Evolutionary conservation across 1,284 basidiomycete genomes (phyloP).

Genomic region (Fomes fomentarius): DNA sequence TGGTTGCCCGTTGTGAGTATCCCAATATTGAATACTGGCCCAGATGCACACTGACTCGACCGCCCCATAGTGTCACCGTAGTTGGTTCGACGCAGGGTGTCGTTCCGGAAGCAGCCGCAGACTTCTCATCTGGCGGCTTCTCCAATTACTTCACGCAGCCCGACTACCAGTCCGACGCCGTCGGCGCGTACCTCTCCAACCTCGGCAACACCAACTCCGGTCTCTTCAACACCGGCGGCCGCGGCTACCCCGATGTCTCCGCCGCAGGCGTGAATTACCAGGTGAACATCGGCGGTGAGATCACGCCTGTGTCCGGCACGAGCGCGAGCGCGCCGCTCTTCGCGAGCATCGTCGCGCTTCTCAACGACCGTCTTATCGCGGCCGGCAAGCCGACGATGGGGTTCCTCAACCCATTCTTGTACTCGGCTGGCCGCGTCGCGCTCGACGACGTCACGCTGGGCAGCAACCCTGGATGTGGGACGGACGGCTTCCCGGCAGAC

Average conservation of each 20-base stretch:
- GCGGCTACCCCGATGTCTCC: conserved; percentile 32
- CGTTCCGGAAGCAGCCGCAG: conserved; percentile 33
- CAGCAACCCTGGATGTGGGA: conserved; percentile 38
- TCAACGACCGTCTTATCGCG: conserved; percentile 62
- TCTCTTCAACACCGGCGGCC: conserved; percentile 28
- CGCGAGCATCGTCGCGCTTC: conserved; percentile 57
- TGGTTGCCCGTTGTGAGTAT: conserved; percentile 38
- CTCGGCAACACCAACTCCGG: conserved; percentile 44
- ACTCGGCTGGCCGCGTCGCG: conserved; percentile 46
- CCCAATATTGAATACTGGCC: not conserved
- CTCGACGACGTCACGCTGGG: conserved; percentile 65
- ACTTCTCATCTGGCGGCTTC: conserved; percentile 61
- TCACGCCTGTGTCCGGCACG: conserved; percentile 55
- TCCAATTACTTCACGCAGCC: conserved; percentile 47
- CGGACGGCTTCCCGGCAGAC: conserved; percentile 50
- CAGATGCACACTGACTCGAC: no score
- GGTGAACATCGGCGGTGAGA: conserved; percentile 53
- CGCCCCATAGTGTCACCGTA: conserved; percentile 45
- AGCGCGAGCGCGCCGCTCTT: conserved; percentile 64
- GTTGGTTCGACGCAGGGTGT: conserved; percentile 60
- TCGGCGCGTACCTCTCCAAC: conserved; percentile 32
- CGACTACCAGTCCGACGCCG: conserved; percentile 40
- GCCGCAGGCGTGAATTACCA: conserved; percentile 45
- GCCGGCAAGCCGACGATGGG: conserved; percentile 53
- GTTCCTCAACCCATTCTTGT: conserved; percentile 66